Evolutionary conservation across 108 stramenopile species (phyloP).

Genomic region (Pseudonitzschia delicatissima): DNA sequence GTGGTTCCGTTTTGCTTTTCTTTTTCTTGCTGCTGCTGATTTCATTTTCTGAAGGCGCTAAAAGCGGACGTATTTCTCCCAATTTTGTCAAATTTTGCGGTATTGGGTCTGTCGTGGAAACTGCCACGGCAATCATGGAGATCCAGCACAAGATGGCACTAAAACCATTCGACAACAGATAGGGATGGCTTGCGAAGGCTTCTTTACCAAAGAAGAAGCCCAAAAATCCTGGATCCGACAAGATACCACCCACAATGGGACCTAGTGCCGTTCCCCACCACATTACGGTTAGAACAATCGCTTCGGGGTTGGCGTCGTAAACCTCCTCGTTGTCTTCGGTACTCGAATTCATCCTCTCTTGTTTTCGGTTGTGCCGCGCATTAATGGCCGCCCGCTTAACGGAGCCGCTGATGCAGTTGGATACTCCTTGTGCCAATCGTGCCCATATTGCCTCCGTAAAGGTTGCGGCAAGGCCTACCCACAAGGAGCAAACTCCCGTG

Average conservation of each 20-base stretch:
- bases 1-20: background rate
- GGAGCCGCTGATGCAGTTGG: slow-evolving; percentile 9
- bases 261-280: slow-evolving; percentile 8
- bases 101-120: slow-evolving; percentile 9
- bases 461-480: slow-evolving; percentile 1
- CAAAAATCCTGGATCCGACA: slow-evolving; percentile 5
- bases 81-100: too few species aligned
- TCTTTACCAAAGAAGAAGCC: background rate
- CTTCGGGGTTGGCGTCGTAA: background rate
- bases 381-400: slow-evolving; percentile 10
- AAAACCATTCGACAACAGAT: slow-evolving; percentile 32
- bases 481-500: slow-evolving; percentile 2
- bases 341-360: background rate
- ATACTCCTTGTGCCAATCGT: slow-evolving; percentile 6
- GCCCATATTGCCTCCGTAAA: background rate
- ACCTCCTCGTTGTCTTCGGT: background rate
- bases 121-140: slow-evolving; percentile 14
- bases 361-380: background rate
- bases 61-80: background rate
- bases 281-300: slow-evolving; percentile 4
- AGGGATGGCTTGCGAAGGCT: slow-evolving; percentile 19
- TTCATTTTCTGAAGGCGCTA: background rate
- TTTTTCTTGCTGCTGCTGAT: background rate
- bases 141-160: slow-evolving; percentile 25
- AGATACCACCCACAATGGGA: slow-evolving; percentile 8